Percentiles rank a stretch among this genome's conserved stretches.
phyloP scores from a whole-genome alignment of 164 flowering plant genomes.

The Dillenia turbinata region DNA sequence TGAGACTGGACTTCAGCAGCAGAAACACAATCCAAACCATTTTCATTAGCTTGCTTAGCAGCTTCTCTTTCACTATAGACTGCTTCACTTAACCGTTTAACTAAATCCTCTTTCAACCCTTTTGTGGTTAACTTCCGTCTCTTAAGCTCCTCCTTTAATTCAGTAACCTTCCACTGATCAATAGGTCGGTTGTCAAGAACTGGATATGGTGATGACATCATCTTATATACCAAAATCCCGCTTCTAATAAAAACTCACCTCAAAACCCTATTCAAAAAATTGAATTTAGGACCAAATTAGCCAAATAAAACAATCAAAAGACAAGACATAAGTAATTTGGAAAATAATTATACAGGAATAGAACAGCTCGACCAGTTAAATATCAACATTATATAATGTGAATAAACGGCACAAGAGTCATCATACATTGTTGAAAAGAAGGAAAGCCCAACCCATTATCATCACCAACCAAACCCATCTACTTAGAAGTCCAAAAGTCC shows the following conservation, averaged over 20 bases:
- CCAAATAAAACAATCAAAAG: background rate
- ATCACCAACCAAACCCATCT: too few species aligned
- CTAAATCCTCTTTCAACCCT: slow-evolving; percentile 83
- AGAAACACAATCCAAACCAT: slow-evolving; percentile 23
- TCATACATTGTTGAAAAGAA: too few species aligned
- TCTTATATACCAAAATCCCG: background rate
- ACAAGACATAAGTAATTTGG: background rate
- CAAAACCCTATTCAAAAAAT: slow-evolving; percentile 16
- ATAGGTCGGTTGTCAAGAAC: slow-evolving; percentile 60
- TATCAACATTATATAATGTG: too few species aligned
- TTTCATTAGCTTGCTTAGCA: slow-evolving; percentile 16
- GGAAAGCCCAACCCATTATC: too few species aligned
- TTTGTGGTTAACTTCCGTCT: slow-evolving; percentile 56
- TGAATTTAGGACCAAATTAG: background rate
- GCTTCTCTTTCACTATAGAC: slow-evolving; percentile 48
- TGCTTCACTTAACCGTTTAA: slow-evolving; percentile 69
- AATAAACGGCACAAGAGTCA: too few species aligned
- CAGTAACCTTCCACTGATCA: slow-evolving; percentile 91
- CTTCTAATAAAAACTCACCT: slow-evolving; percentile 17
- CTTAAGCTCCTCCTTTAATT: slow-evolving; percentile 87
- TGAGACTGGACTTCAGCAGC: slow-evolving; percentile 10
- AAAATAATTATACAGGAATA: background rate
- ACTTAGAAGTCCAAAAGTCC: too few species aligned
- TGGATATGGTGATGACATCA: slow-evolving; percentile 57
- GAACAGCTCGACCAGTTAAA: slow-evolving; percentile 4